Percentiles rank a stretch among this genome's conserved stretches.
Evolutionary conservation across 306 rosid genomes (phyloP).

Genomic region (Prunus davidiana): DNA sequence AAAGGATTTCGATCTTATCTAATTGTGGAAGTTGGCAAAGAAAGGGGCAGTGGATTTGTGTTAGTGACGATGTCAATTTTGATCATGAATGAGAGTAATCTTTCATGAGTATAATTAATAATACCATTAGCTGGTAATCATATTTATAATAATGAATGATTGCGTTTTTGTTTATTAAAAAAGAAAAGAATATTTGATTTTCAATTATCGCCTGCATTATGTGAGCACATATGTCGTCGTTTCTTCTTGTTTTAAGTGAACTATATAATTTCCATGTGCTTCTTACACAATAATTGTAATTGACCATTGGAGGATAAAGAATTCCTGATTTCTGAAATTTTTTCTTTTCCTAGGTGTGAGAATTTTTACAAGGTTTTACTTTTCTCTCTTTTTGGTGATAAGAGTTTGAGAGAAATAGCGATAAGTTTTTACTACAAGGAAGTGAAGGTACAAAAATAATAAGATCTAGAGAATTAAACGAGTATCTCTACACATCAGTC

Average conservation of each 20-base stretch:
- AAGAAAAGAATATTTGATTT: neutral
- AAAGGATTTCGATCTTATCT: too few species aligned
- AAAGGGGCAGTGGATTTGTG: neutral
- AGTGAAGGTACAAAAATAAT: too few species aligned
- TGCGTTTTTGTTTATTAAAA: neutral
- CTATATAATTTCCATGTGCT: neutral
- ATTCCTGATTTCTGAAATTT: neutral
- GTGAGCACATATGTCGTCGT: neutral
- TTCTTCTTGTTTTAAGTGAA: neutral
- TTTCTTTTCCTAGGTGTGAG: neutral
- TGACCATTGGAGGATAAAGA: neutral
- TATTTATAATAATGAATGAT: neutral
- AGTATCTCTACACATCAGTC: too few species aligned
- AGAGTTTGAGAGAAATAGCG: too few species aligned
- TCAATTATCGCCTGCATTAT: neutral
- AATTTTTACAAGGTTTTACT: neutral
- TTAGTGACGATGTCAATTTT: too few species aligned
- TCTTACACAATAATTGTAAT: neutral
- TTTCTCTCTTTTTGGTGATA: too few species aligned
- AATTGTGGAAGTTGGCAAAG: too few species aligned
- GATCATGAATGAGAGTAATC: too few species aligned
- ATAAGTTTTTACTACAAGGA: too few species aligned
- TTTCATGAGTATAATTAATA: neutral
- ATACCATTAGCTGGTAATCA: neutral
- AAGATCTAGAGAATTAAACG: too few species aligned